Conservation (phyloP, 2,329 filamentous ascomycete genomes). For the Pleomassaria siparia region DNA sequence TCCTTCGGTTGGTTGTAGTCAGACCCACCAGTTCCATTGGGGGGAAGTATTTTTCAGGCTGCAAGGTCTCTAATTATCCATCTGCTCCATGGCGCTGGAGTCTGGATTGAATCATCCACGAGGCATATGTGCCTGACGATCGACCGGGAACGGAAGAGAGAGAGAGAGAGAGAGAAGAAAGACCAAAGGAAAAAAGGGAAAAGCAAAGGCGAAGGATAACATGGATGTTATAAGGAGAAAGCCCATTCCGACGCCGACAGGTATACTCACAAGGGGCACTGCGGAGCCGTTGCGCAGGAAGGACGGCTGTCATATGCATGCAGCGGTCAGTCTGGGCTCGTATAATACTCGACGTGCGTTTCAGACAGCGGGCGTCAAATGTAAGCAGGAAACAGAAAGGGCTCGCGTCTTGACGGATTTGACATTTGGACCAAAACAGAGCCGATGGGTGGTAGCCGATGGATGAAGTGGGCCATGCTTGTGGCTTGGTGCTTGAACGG, state of each 20-base stretch:
- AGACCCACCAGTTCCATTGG: conserved; percentile 24
- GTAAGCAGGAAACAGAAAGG: conserved; percentile 13
- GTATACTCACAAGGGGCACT: conserved; percentile 8
- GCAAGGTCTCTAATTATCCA: conserved; percentile 24
- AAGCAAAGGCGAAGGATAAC: conserved; percentile 19
- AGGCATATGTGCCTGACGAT: conserved; percentile 22
- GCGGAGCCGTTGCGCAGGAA: conserved; percentile 6
- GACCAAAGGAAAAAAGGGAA: too few species aligned
- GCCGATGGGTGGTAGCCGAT: background rate
- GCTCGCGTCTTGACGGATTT: background rate
- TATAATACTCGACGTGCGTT: conserved; percentile 6
- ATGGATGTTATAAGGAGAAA: conserved; percentile 14
- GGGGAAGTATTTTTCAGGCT: conserved; percentile 10
- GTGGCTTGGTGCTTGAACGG: background rate
- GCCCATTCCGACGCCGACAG: conserved; percentile 10
- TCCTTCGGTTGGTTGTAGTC: conserved; percentile 30
- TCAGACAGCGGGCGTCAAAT: conserved; percentile 10
- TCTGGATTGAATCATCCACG: conserved; percentile 3
- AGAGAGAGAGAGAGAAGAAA: conserved; percentile 9
- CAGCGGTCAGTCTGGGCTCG: conserved; percentile 18
- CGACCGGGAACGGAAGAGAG: conserved; percentile 19
- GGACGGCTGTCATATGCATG: conserved; percentile 8
- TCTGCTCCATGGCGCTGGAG: conserved; percentile 15
- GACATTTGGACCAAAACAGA: conserved; percentile 1
- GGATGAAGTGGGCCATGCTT: background rate